phyloP scores from a whole-genome alignment of 805 yeast genomes.

The Komagataella kurtzmanii region DNA sequence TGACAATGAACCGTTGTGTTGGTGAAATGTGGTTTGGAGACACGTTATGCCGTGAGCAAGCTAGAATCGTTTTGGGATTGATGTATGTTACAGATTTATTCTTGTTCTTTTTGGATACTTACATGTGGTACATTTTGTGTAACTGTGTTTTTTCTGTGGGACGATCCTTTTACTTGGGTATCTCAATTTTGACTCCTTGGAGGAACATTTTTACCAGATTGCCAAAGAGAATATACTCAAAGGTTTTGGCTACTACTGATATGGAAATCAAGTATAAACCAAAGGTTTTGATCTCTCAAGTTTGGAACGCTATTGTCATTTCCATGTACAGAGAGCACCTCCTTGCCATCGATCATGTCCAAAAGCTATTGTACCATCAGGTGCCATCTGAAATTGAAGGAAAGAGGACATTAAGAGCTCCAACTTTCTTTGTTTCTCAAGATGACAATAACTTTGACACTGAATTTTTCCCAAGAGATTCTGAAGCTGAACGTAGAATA shows the following conservation, averaged over 20 bases:
- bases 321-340: conserved; percentile 99
- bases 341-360: conserved; percentile 96
- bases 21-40: conserved; percentile 89
- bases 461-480: conserved; percentile 92
- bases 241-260: conserved; percentile 94
- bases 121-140: conserved; percentile 94
- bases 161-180: conserved; percentile 97
- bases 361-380: conserved; percentile 92
- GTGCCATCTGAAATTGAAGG: conserved; percentile 98
- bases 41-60: conserved; percentile 70
- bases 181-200: conserved; percentile 98
- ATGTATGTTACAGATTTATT: conserved; percentile 89
- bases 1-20: conserved; percentile 73
- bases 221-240: conserved; percentile 98
- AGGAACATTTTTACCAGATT: conserved; percentile 95
- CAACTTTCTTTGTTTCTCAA: conserved; percentile 96
- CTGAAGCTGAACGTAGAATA: conserved; percentile 99
- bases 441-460: conserved; percentile 92
- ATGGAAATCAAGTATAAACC: conserved; percentile 99
- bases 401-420: conserved; percentile 95
- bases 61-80: conserved; percentile 79
- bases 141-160: conserved; percentile 95
- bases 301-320: conserved; percentile 97
- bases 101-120: conserved; percentile 96
- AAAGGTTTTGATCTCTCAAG: conserved; percentile 93